Evolutionary conservation across 495 filamentous ascomycete genomes (phyloP).

Genomic region (Trichoderma parareesei): DNA sequence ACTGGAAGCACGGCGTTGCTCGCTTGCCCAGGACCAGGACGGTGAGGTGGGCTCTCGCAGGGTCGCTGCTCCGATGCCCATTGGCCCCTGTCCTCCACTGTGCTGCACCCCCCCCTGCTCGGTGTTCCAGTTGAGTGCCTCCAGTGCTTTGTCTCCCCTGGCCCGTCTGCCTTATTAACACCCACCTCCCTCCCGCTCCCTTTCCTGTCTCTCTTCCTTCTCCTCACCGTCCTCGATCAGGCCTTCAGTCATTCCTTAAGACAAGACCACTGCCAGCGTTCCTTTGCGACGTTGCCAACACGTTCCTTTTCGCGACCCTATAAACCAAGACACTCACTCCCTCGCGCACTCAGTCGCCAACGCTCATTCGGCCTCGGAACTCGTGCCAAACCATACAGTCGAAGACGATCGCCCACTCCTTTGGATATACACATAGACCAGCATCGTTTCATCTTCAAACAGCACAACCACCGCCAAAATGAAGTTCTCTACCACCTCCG

Average conservation of each 20-base stretch:
- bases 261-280: not conserved
- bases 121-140: too few species aligned
- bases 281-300: not conserved
- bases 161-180: not conserved
- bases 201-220: not conserved
- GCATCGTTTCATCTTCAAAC: not conserved
- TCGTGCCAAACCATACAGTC: not conserved
- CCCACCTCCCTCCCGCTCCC: not conserved
- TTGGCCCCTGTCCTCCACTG: not conserved
- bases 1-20: too few species aligned
- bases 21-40: slow-evolving; percentile 44
- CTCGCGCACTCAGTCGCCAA: slow-evolving; percentile 8
- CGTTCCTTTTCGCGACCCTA: not conserved
- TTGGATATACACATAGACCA: slow-evolving; percentile 8
- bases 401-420: slow-evolving; percentile 1
- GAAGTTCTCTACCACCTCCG: slow-evolving; percentile 10
- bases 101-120: not conserved
- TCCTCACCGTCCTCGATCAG: not conserved
- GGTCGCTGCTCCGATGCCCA: not conserved
- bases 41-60: slow-evolving; percentile 50
- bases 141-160: not conserved
- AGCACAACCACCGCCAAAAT: slow-evolving; percentile 2
- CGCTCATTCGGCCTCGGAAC: slow-evolving; percentile 1
- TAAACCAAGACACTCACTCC: not conserved
- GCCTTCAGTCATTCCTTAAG: slow-evolving; percentile 1